Percentiles rank a stretch among this genome's conserved stretches.
Conservation (phyloP, 2,329 filamentous ascomycete species). For the Raffaelea ambrosiae region DNA sequence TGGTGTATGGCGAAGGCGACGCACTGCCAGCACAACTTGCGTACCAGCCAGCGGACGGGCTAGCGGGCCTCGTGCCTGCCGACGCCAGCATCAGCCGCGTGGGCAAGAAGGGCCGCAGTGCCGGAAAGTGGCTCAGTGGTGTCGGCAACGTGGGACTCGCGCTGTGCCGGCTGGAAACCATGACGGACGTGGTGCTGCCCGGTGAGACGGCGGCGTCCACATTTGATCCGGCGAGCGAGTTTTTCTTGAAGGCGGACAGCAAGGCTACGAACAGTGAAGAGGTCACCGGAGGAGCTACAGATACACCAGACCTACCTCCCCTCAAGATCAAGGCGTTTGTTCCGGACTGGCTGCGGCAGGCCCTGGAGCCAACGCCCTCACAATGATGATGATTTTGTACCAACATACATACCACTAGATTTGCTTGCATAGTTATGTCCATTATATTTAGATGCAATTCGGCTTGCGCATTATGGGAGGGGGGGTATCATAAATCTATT, state of each 20-base stretch:
- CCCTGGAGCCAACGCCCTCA: constrained; percentile 17
- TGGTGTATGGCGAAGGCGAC: constrained; percentile 52
- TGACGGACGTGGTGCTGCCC: constrained; percentile 69
- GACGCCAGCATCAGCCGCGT: constrained; percentile 41
- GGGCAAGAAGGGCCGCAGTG: constrained; percentile 55
- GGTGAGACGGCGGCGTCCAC: constrained; percentile 57
- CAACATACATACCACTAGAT: too few species aligned
- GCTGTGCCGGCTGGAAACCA: constrained; percentile 78
- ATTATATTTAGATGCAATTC: too few species aligned
- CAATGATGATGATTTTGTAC: too few species aligned
- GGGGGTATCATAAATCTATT: too few species aligned
- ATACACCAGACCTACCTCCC: constrained; percentile 18
- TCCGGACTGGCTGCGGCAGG: constrained; percentile 60
- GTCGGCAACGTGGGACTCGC: constrained; percentile 78
- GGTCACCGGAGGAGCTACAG: constrained; percentile 20
- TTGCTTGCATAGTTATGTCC: too few species aligned
- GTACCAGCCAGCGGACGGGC: constrained; percentile 14
- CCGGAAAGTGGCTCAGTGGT: constrained; percentile 72
- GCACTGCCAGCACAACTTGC: constrained; percentile 4
- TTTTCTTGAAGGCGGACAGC: constrained; percentile 37
- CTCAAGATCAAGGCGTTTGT: constrained; percentile 71
- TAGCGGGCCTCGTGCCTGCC: constrained; percentile 30
- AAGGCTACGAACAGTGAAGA: constrained; percentile 29
- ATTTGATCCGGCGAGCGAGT: constrained; percentile 52
- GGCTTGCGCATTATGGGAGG: too few species aligned